These are phyloP conservation scores for Endocarpon pusillum DNA, from an alignment of 495 filamentous ascomycete species.

Conservation along the genomic window DNA sequence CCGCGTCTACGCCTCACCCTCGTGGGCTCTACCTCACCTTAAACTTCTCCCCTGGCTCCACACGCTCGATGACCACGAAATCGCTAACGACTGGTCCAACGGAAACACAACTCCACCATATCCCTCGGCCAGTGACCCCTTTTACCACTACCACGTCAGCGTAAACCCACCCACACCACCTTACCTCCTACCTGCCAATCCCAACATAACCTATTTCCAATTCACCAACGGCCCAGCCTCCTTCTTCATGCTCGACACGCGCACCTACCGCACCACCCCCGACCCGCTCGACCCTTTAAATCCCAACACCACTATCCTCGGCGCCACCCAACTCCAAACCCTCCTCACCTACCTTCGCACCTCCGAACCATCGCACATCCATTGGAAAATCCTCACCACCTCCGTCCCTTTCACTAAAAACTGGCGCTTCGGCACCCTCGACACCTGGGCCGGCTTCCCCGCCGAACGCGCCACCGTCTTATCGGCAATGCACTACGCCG, in stretches of 20 bases:
- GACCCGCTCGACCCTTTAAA: no score
- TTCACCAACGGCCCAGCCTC: conserved; percentile 80
- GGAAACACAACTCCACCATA: conserved; percentile 57
- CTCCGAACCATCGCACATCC: conserved; percentile 54
- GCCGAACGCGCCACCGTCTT: conserved; percentile 61
- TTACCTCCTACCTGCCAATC: conserved; percentile 19
- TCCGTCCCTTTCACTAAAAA: conserved; percentile 94
- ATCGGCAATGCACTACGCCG: conserved; percentile 77
- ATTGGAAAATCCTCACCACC: conserved; percentile 84
- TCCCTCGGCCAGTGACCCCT: conserved; percentile 65
- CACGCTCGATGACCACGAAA: conserved; percentile 90
- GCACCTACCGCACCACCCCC: conserved; percentile 59
- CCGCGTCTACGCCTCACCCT: conserved; percentile 81
- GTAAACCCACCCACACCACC: conserved; percentile 59
- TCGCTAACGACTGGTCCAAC: conserved; percentile 73
- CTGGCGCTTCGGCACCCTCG: conserved; percentile 65
- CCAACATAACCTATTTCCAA: conserved; percentile 58
- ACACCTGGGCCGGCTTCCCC: conserved; percentile 89
- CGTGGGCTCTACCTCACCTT: conserved; percentile 38
- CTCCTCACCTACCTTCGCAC: conserved; percentile 58
- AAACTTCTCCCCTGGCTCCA: conserved; percentile 85
- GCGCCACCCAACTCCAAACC: conserved; percentile 56
- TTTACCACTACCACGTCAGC: conserved; percentile 64
- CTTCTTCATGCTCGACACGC: conserved; percentile 90
- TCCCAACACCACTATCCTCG: conserved; percentile 70